Conservation (phyloP, 768 basidiomycete genomes). For the Leucosporidium scottii region DNA sequence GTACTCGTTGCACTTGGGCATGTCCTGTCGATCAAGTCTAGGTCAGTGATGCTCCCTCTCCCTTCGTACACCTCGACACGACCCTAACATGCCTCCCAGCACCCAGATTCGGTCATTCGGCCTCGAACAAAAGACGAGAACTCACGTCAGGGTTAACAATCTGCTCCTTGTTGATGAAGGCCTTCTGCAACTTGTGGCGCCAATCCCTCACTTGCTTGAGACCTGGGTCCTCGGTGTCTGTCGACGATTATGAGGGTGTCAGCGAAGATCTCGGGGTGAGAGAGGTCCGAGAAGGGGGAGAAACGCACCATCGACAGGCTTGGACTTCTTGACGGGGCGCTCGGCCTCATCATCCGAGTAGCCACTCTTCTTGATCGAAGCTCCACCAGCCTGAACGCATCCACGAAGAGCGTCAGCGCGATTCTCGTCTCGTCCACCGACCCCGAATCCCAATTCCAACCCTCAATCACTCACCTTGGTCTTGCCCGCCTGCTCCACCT, state of each 20-base stretch:
- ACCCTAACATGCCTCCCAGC: too few relatives aligned
- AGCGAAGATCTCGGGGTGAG: background rate
- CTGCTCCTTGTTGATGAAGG: constrained; percentile 34
- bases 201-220: constrained; percentile 62
- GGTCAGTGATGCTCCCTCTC: too few relatives aligned
- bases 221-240: constrained; percentile 18
- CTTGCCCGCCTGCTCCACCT: constrained; percentile 33
- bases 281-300: background rate
- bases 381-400: constrained; percentile 1
- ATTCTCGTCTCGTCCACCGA: constrained; percentile 30
- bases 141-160: constrained; percentile 19
- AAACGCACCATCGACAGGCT: constrained; percentile 5
- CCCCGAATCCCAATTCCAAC: background rate
- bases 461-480: constrained; percentile 19
- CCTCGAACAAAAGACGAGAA: background rate
- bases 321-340: constrained; percentile 50
- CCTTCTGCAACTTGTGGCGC: constrained; percentile 87
- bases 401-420: constrained; percentile 7
- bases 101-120: background rate
- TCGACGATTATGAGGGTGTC: background rate
- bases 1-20: constrained; percentile 34
- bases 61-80: too few relatives aligned
- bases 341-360: constrained; percentile 43
- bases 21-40: constrained; percentile 17
- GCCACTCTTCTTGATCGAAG: constrained; percentile 29